Conservation (phyloP, 352 stramenopile genomes). For the Pseudoperonospora humuli region DNA sequence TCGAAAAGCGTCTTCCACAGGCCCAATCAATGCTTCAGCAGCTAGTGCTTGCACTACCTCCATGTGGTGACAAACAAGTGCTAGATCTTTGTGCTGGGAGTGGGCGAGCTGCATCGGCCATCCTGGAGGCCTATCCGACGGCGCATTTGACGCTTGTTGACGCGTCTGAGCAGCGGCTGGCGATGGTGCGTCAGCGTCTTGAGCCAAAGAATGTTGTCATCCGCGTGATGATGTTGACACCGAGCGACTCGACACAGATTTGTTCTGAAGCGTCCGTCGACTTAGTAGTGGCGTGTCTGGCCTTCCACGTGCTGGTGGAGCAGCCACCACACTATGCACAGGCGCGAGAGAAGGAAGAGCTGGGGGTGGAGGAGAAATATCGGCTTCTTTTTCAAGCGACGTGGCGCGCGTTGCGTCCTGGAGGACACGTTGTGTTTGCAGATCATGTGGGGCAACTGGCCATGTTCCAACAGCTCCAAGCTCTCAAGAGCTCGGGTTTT, state of each 20-base stretch:
- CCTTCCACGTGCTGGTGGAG: constrained; percentile 60
- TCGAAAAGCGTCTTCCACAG: constrained; percentile 48
- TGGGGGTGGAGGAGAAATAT: constrained; percentile 30
- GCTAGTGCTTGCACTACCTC: constrained; percentile 51
- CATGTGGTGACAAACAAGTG: constrained; percentile 45
- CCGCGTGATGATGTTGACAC: constrained; percentile 6
- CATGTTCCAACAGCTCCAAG: constrained; percentile 56
- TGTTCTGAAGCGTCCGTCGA: constrained; percentile 29
- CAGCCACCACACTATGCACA: constrained; percentile 40
- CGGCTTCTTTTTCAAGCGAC: constrained; percentile 47
- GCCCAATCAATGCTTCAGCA: constrained; percentile 55
- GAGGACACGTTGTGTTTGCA: constrained; percentile 57
- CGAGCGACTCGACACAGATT: constrained; percentile 15
- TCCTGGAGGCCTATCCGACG: constrained; percentile 58
- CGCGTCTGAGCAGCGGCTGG: constrained; percentile 42
- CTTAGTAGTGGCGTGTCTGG: constrained; percentile 53
- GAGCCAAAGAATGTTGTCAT: constrained; percentile 11
- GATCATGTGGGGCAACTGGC: constrained; percentile 66
- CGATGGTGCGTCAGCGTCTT: constrained; percentile 41
- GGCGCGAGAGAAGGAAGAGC: neutral
- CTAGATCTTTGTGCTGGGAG: constrained; percentile 67
- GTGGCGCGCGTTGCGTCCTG: constrained; percentile 42
- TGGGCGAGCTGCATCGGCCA: constrained; percentile 37
- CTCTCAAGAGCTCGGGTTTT: constrained; percentile 50
- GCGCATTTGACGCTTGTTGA: constrained; percentile 50